Evolutionary conservation across 495 filamentous ascomycete species (phyloP).

Genomic region (Trichoderma virens): DNA sequence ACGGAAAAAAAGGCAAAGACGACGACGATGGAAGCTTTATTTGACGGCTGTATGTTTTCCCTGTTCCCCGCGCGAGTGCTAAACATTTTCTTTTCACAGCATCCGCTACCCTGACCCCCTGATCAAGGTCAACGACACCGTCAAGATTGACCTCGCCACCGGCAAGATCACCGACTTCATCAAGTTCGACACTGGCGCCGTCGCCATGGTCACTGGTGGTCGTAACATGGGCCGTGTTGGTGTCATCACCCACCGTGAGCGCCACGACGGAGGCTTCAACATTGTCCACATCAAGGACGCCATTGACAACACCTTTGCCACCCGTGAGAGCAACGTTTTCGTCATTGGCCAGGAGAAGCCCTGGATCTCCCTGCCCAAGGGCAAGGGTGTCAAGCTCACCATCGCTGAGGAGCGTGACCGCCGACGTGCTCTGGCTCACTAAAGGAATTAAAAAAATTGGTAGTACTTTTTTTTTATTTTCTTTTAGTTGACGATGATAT

Average conservation of each 20-base stretch:
- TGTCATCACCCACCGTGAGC: slow-evolving; percentile 99
- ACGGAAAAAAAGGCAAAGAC: neutral
- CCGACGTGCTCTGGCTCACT: slow-evolving; percentile 63
- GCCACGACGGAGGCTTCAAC: slow-evolving; percentile 99
- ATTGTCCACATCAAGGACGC: slow-evolving; percentile 99
- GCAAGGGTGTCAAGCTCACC: slow-evolving; percentile 98
- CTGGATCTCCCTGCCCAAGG: slow-evolving; percentile 98
- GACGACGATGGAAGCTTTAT: slow-evolving; percentile 6
- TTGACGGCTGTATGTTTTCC: slow-evolving; percentile 13
- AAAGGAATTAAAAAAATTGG: neutral
- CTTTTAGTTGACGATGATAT: neutral
- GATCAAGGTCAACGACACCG: slow-evolving; percentile 99
- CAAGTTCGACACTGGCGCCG: slow-evolving; percentile 93
- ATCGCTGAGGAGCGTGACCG: slow-evolving; percentile 98
- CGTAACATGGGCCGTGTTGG: slow-evolving; percentile 99
- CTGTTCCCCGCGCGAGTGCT: slow-evolving; percentile 4
- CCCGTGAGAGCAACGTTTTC: slow-evolving; percentile 97
- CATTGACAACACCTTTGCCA: slow-evolving; percentile 98
- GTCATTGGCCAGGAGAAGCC: slow-evolving; percentile 96
- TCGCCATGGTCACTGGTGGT: slow-evolving; percentile 96
- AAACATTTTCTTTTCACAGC: slow-evolving; percentile 40
- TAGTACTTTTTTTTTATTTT: neutral
- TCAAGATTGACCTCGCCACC: slow-evolving; percentile 94
- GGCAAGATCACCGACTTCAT: slow-evolving; percentile 97
- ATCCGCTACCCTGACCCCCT: slow-evolving; percentile 97